These are phyloP conservation scores for Brassica balearica DNA, from an alignment of 441 rosid species.

Conservation along the genomic window DNA sequence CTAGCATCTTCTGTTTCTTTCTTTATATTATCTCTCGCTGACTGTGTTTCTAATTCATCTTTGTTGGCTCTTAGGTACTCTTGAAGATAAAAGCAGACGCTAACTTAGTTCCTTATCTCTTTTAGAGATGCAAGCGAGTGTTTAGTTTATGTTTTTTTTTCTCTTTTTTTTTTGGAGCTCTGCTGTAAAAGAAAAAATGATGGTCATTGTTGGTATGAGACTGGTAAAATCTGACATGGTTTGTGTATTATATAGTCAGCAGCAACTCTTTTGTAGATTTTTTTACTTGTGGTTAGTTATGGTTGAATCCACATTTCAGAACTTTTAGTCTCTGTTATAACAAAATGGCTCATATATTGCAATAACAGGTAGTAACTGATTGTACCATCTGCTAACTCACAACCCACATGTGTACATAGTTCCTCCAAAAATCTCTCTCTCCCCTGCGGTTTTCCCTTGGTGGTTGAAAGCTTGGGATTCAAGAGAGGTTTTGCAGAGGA, in stretches of 20 bases:
- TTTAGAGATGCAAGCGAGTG: constrained; percentile 28
- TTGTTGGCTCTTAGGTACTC: constrained; percentile 25
- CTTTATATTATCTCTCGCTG: not conserved
- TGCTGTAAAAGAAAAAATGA: constrained; percentile 29
- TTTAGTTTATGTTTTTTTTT: constrained; percentile 32
- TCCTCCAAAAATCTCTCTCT: too few species aligned
- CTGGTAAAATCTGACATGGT: constrained; percentile 20
- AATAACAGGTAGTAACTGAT: too few species aligned
- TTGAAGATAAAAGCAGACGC: constrained; percentile 32
- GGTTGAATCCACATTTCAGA: too few species aligned
- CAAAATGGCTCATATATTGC: too few species aligned
- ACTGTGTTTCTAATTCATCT: constrained; percentile 9
- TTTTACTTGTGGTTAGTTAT: too few species aligned
- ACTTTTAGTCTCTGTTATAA: too few species aligned
- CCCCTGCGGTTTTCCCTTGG: too few species aligned
- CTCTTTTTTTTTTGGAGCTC: constrained; percentile 16
- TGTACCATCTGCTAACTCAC: too few species aligned
- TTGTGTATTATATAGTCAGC: constrained; percentile 13
- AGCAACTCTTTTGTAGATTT: too few species aligned
- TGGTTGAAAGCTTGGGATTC: too few species aligned
- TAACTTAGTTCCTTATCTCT: constrained; percentile 32
- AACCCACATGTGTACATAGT: too few species aligned
- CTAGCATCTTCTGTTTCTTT: not conserved
- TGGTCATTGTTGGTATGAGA: constrained; percentile 31
- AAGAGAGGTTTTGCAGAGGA: constrained; percentile 59